These are phyloP conservation scores for Hypoxylon crocopeplum DNA, from an alignment of 495 filamentous ascomycete genomes.

Conservation along the genomic window DNA sequence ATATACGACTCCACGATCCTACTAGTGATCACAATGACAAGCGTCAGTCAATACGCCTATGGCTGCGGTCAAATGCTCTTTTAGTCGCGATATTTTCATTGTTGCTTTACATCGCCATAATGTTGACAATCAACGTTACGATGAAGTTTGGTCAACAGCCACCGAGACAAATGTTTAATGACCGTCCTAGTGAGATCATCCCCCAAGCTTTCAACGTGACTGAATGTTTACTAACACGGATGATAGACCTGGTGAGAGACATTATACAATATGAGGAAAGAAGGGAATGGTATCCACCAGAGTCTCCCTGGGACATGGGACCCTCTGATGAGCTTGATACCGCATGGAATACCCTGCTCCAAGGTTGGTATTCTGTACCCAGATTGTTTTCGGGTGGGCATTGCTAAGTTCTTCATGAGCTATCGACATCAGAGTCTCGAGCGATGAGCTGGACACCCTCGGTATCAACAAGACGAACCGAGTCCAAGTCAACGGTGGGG, in stretches of 20 bases:
- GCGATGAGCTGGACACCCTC: conserved; percentile 29
- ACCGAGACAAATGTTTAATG: neutral
- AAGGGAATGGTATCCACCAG: conserved; percentile 21
- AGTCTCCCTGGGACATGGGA: conserved; percentile 17
- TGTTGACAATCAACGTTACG: conserved; percentile 10
- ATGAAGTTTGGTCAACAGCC: neutral
- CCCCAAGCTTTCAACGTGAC: neutral
- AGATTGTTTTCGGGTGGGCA: neutral
- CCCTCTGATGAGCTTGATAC: conserved; percentile 35
- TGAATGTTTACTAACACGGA: neutral
- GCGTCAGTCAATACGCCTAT: neutral
- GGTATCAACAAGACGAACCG: conserved; percentile 34
- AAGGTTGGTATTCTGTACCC: conserved; percentile 3
- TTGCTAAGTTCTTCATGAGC: conserved; percentile 2
- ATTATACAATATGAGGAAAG: conserved; percentile 19
- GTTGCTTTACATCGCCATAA: conserved; percentile 16
- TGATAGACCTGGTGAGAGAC: conserved; percentile 4
- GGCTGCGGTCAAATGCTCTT: conserved; percentile 3
- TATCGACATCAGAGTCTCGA: conserved; percentile 35
- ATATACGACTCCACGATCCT: neutral
- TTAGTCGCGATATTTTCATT: conserved; percentile 11
- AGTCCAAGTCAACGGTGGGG: conserved; percentile 34
- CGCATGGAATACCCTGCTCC: conserved; percentile 37
- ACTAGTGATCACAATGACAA: neutral
- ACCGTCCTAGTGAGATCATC: neutral